Evolutionary conservation across 768 basidiomycete genomes (phyloP).

Genomic region (Russula brevipes): DNA sequence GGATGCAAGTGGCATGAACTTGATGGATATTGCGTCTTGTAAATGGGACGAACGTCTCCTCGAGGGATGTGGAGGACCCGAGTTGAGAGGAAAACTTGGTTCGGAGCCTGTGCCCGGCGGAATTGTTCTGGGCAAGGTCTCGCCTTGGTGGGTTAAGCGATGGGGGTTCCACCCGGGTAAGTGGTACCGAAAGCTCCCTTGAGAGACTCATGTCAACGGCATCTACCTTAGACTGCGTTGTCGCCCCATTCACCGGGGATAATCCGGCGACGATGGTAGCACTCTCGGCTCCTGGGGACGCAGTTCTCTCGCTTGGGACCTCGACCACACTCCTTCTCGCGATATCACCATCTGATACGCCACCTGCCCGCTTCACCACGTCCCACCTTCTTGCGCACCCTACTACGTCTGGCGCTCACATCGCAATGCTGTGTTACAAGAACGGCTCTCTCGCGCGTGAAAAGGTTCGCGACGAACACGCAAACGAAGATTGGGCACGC

Average conservation of each 20-base stretch:
- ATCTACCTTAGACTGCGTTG: conserved; percentile 52
- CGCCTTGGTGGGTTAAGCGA: conserved; percentile 63
- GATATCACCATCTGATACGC: conserved; percentile 56
- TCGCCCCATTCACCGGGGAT: conserved; percentile 86
- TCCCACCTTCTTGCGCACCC: conserved; percentile 74
- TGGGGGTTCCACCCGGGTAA: conserved; percentile 70
- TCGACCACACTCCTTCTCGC: conserved; percentile 83
- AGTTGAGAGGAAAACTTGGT: conserved; percentile 64
- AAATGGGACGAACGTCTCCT: conserved; percentile 71
- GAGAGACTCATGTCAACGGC: background rate
- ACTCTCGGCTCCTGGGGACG: conserved; percentile 71
- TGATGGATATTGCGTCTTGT: conserved; percentile 70
- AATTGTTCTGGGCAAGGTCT: conserved; percentile 57
- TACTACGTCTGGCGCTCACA: conserved; percentile 54
- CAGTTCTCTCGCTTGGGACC: conserved; percentile 80
- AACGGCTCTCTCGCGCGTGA: conserved; percentile 81
- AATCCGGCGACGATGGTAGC: conserved; percentile 82
- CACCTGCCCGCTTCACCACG: conserved; percentile 66
- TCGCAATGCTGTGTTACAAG: conserved; percentile 92
- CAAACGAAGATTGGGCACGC: conserved; percentile 53
- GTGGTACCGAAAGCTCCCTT: background rate
- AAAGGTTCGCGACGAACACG: conserved; percentile 63
- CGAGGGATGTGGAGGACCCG: conserved; percentile 61
- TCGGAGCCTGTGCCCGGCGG: conserved; percentile 74
- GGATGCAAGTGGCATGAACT: conserved; percentile 88